These are phyloP conservation scores for Streptanthus diversifolius DNA, from an alignment of 345 rosid genomes.

Conservation along the genomic window DNA sequence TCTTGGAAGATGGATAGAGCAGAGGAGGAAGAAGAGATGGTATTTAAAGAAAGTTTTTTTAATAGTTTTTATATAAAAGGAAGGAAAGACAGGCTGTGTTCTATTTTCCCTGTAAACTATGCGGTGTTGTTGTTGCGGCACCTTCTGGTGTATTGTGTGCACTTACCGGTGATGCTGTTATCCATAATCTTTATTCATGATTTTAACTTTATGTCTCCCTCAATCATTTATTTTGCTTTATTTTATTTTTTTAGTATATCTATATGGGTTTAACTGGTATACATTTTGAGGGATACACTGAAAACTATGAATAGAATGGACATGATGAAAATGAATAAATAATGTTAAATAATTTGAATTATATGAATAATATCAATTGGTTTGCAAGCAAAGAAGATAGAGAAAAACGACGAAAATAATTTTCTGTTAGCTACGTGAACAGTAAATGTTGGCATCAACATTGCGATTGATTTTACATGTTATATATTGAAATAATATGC, in stretches of 20 bases:
- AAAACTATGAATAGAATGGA: too few relatives aligned
- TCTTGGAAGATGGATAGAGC: slow-evolving; percentile 26
- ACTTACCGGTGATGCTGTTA: not conserved
- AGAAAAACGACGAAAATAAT: too few relatives aligned
- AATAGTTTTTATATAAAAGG: not conserved
- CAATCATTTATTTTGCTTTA: not conserved
- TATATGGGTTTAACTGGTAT: too few relatives aligned
- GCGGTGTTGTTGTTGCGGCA: slow-evolving; percentile 18
- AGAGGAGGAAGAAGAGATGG: slow-evolving; percentile 25
- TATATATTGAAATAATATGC: too few relatives aligned
- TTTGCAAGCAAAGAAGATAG: too few relatives aligned
- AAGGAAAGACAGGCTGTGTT: slow-evolving; percentile 28
- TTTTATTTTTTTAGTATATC: not conserved
- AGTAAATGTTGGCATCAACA: too few relatives aligned
- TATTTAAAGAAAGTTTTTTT: slow-evolving; percentile 26
- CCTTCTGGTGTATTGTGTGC: not conserved
- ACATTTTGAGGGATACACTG: too few relatives aligned
- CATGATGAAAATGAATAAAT: too few relatives aligned
- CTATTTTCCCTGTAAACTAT: not conserved
- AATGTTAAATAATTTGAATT: too few relatives aligned
- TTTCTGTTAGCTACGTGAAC: too few relatives aligned
- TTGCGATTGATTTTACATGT: too few relatives aligned
- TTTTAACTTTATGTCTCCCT: slow-evolving; percentile 3
- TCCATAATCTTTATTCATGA: not conserved
- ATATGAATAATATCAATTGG: too few relatives aligned